Evolutionary conservation across 345 rosid species (phyloP).

Genomic region (Acer saccharum): DNA sequence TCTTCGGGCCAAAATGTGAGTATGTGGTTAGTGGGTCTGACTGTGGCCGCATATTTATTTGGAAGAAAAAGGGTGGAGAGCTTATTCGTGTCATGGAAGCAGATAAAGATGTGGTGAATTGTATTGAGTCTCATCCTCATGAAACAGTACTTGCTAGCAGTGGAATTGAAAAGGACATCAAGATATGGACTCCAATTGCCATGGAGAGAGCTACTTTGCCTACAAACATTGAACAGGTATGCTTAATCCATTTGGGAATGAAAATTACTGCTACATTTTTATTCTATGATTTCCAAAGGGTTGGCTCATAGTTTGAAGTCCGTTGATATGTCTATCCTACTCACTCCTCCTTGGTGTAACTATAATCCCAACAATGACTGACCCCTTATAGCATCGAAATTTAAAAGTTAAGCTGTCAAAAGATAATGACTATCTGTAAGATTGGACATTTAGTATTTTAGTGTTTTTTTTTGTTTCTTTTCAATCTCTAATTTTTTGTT

Average conservation of each 20-base stretch:
- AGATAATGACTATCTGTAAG: not conserved
- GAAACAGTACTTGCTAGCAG: constrained; percentile 73
- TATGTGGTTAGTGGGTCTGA: constrained; percentile 97
- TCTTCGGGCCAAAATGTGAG: constrained; percentile 83
- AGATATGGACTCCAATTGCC: constrained; percentile 83
- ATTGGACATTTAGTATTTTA: not conserved
- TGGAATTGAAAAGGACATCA: constrained; percentile 82
- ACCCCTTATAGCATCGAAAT: not conserved
- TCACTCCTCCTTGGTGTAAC: not conserved
- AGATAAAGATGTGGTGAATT: constrained; percentile 80
- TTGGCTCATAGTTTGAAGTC: not conserved
- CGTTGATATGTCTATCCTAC: not conserved
- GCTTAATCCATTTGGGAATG: constrained; percentile 6
- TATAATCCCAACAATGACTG: not conserved
- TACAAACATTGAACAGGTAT: constrained; percentile 68
- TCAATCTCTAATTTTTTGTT: not conserved
- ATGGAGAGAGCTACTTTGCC: constrained; percentile 70
- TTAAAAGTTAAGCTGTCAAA: not conserved
- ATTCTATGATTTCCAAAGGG: not conserved
- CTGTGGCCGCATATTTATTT: constrained; percentile 90
- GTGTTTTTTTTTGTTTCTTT: not conserved
- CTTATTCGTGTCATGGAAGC: constrained; percentile 80
- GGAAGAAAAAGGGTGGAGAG: constrained; percentile 84
- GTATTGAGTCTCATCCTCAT: constrained; percentile 84
- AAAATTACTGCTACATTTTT: not conserved